Percentiles rank a stretch among this genome's conserved stretches.
Conservation (phyloP, 2,329 filamentous ascomycete species). For the Ceratocystis albifundus region DNA sequence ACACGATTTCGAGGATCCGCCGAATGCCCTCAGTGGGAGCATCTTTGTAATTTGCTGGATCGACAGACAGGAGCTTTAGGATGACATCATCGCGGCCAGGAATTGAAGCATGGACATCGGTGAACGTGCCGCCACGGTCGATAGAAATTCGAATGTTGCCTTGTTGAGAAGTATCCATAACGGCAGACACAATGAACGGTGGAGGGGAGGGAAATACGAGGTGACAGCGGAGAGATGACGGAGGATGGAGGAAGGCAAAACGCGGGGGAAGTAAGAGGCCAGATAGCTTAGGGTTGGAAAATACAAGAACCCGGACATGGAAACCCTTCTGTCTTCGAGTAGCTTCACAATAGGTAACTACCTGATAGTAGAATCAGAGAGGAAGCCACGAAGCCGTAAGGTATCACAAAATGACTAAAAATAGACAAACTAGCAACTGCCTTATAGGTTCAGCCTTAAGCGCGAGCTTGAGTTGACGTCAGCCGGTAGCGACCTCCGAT, state of each 20-base stretch:
- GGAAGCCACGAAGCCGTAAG: too few relatives aligned
- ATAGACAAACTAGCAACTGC: background rate
- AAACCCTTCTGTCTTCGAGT: background rate
- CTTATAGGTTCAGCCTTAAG: background rate
- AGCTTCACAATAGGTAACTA: background rate
- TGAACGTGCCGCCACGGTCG: constrained; percentile 77
- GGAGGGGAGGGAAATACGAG: too few relatives aligned
- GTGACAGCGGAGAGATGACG: background rate
- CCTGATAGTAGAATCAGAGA: background rate
- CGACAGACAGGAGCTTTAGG: constrained; percentile 81
- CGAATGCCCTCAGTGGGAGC: constrained; percentile 85
- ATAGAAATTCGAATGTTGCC: constrained; percentile 63
- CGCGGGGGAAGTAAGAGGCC: background rate
- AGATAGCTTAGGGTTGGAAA: background rate
- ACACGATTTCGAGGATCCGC: constrained; percentile 69
- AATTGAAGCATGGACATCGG: constrained; percentile 80
- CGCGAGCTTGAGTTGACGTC: background rate
- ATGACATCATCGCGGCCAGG: constrained; percentile 59
- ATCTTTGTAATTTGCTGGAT: constrained; percentile 81
- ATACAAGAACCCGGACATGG: background rate
- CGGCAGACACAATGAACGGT: background rate
- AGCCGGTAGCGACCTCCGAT: constrained; percentile 28
- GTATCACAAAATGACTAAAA: background rate
- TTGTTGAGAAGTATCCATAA: background rate
- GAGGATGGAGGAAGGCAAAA: background rate